Conservation (phyloP, 805 yeast species). For the Kodamaea sagamina region DNA sequence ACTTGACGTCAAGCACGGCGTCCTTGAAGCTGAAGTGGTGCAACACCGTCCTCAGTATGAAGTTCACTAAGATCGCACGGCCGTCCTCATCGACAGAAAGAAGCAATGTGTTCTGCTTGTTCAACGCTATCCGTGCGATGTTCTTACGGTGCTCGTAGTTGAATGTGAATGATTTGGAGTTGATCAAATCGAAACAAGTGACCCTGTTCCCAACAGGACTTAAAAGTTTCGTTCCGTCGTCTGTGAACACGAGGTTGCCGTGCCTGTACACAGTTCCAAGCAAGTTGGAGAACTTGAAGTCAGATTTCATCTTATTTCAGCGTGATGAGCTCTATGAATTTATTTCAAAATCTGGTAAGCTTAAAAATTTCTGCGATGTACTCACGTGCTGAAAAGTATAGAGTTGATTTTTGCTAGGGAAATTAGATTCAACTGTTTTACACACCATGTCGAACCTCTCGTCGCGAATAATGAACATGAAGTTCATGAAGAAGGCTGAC, state of each 20-base stretch:
- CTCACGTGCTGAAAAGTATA: not conserved
- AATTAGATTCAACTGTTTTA: not conserved
- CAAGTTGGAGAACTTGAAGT: constrained; percentile 81
- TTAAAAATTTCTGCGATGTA: constrained; percentile 7
- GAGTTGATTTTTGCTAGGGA: not conserved
- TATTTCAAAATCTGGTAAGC: not conserved
- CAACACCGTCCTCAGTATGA: constrained; percentile 75
- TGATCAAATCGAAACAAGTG: constrained; percentile 80
- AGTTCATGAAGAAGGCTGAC: constrained; percentile 51
- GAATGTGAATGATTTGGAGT: constrained; percentile 85
- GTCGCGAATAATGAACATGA: constrained; percentile 76
- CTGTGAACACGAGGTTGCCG: constrained; percentile 85
- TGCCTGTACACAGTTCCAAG: constrained; percentile 92
- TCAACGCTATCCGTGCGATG: constrained; percentile 75
- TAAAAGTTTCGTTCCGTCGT: constrained; percentile 79
- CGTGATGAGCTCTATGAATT: not conserved
- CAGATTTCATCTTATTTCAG: constrained; percentile 68
- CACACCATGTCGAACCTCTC: constrained; percentile 11
- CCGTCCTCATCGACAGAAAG: constrained; percentile 89
- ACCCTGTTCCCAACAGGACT: constrained; percentile 96
- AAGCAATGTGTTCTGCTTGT: constrained; percentile 76
- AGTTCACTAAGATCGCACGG: constrained; percentile 88
- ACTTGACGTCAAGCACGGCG: constrained; percentile 68
- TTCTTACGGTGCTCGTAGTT: constrained; percentile 91
- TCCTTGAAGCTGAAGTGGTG: constrained; percentile 95